A percentile compares a stretch with the other conserved stretches of the same genome.
These are phyloP conservation scores for Quercus ilex DNA, from an alignment of 306 rosid genomes.

Conservation along the genomic window DNA sequence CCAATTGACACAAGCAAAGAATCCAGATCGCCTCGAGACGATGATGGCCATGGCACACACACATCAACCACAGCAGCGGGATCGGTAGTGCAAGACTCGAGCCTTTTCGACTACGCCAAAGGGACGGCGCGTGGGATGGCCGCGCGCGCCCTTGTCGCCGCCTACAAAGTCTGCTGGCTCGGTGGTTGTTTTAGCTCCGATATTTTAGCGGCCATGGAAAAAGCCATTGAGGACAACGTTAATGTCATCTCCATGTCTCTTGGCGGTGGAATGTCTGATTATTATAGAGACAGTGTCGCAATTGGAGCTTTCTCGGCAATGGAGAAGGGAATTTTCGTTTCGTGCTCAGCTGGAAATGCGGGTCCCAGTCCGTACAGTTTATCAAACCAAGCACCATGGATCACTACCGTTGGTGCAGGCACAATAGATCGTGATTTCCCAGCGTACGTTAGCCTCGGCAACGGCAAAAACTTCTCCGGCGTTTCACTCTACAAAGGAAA, in stretches of 20 bases:
- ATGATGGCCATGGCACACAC: conserved; percentile 84
- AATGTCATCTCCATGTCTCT: conserved; percentile 70
- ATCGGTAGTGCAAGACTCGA: conserved; percentile 44
- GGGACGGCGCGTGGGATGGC: conserved; percentile 94
- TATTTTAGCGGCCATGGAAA: conserved; percentile 62
- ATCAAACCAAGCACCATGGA: conserved; percentile 84
- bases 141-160: conserved; percentile 55
- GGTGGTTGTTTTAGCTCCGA: conserved; percentile 57
- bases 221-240: conserved; percentile 69
- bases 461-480: conserved; percentile 61
- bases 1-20: conserved; percentile 39
- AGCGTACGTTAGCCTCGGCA: conserved; percentile 53
- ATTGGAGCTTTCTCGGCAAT: conserved; percentile 74
- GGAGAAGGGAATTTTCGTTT: conserved; percentile 72
- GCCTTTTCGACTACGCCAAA: conserved; percentile 51
- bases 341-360: conserved; percentile 68
- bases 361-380: conserved; percentile 48
- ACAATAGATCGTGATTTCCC: conserved; percentile 88
- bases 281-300: conserved; percentile 47
- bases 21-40: conserved; percentile 64
- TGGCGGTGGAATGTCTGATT: conserved; percentile 52
- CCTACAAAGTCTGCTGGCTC: conserved; percentile 70
- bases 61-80: conserved; percentile 78
- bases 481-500: conserved; percentile 50
- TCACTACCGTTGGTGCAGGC: conserved; percentile 86